Evolutionary conservation across 2,329 filamentous ascomycete species (phyloP), one percentile per base, ranked within the genome.

Genomic region (Dichotomopilus funicola): DNA sequence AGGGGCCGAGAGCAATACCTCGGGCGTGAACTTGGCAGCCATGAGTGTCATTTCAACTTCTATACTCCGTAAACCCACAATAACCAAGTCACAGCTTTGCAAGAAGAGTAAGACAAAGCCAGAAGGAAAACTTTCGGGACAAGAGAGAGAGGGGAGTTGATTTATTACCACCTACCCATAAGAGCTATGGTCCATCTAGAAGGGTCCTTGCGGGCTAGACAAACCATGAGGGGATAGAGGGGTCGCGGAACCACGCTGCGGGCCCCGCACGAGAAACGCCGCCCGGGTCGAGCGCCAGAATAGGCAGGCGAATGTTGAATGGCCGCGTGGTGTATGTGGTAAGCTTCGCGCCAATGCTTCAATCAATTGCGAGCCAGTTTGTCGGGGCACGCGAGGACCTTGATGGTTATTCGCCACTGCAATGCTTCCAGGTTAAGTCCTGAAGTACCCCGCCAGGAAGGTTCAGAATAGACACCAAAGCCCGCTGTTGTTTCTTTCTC

Each of bases 1-100:
- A 36, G 88, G 87, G 12, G 87, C 87, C 61, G 85, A 85, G 65
- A 94, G 79, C 56, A 94, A 77, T 62, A 89, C 86, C 75, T 89
- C 81, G 4, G 88, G 87, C 8, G 86, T 90, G 72, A 91, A 88
- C 63, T 85, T 86, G 63, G 78, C 76, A 8, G 85, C 85, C 62
- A 79, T 78, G 67, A 88, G 78, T 6, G 86, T 89, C 88, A 91
- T 91, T 1, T 10, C 56, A 50, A 27, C 19, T 27, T 27, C 19
- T 27, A 27, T 27, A 27, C 19, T 27, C 19, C 19, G 19, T 27
- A 27, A 27, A 27, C 19, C 19, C 19, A 27, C 19, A 27, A 27
- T 27, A 27, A 27, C 19, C 19, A 27, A 27, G 37, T 40, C 9
- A 40, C 9, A 40, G 8, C 9, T 40, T 12, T 40, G 37, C 12